Evolutionary conservation across 768 basidiomycete genomes (phyloP).

Genomic region (Punctularia strigosozonata): DNA sequence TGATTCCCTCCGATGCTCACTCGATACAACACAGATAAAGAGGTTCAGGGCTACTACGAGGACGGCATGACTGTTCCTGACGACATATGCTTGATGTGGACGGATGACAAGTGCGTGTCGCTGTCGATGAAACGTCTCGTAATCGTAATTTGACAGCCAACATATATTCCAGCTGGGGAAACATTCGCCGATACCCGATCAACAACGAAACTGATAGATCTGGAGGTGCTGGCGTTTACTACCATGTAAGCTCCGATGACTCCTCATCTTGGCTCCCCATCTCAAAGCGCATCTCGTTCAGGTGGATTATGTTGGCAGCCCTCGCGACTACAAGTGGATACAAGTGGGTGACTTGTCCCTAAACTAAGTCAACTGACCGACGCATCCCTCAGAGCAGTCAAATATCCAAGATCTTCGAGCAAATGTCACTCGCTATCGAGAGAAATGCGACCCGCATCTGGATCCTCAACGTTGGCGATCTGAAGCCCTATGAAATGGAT

Average conservation of each 20-base stretch:
- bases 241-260: conserved; percentile 32
- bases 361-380: not conserved
- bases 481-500: conserved; percentile 65
- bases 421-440: conserved; percentile 54
- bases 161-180: conserved; percentile 42
- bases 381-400: conserved; percentile 30
- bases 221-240: conserved; percentile 64
- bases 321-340: not conserved
- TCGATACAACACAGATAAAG: conserved; percentile 24
- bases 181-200: conserved; percentile 50
- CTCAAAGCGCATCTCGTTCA: conserved; percentile 59
- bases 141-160: not conserved
- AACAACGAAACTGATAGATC: conserved; percentile 42
- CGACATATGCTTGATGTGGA: conserved; percentile 56
- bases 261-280: conserved; percentile 14
- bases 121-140: not conserved
- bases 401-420: conserved; percentile 52
- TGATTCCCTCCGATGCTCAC: not conserved
- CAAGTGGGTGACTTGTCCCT: not conserved
- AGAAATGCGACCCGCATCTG: conserved; percentile 49
- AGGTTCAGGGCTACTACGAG: conserved; percentile 59
- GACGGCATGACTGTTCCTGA: conserved; percentile 50
- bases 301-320: conserved; percentile 40
- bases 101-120: conserved; percentile 53
- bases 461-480: conserved; percentile 68